Evolutionary conservation across 2,329 filamentous ascomycete species (phyloP).

Genomic region (Neurospora crassa): DNA sequence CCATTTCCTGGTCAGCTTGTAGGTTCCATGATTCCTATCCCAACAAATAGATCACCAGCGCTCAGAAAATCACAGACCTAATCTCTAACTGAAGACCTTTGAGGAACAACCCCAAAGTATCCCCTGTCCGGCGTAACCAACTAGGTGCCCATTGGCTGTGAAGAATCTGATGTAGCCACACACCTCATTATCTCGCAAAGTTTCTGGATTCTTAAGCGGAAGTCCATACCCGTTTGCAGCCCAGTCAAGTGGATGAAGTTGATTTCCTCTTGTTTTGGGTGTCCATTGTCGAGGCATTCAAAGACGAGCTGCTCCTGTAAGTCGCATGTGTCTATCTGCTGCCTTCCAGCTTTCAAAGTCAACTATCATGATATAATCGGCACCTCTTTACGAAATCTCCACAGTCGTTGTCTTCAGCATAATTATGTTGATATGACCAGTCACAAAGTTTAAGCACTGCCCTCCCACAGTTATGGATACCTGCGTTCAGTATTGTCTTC

Average conservation of each 20-base stretch:
- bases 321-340: neutral
- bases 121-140: neutral
- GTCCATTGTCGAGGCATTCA: neutral
- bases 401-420: neutral
- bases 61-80: neutral
- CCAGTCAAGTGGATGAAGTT: neutral
- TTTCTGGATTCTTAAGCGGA: neutral
- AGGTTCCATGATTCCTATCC: neutral
- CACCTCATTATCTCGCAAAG: neutral
- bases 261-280: neutral
- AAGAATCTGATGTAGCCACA: neutral
- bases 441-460: neutral
- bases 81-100: neutral
- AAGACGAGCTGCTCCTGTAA: neutral
- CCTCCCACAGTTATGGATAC: neutral
- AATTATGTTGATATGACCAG: neutral
- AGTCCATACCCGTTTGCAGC: neutral
- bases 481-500: neutral
- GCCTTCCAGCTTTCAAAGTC: neutral
- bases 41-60: neutral
- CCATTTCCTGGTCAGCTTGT: neutral
- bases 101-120: neutral
- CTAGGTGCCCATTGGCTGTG: neutral
- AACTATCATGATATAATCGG: neutral
- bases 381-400: neutral